Evolutionary conservation across 768 basidiomycete species (phyloP), one percentile per base, ranked within the genome.

Genomic region (Naganishia vishniacii): DNA sequence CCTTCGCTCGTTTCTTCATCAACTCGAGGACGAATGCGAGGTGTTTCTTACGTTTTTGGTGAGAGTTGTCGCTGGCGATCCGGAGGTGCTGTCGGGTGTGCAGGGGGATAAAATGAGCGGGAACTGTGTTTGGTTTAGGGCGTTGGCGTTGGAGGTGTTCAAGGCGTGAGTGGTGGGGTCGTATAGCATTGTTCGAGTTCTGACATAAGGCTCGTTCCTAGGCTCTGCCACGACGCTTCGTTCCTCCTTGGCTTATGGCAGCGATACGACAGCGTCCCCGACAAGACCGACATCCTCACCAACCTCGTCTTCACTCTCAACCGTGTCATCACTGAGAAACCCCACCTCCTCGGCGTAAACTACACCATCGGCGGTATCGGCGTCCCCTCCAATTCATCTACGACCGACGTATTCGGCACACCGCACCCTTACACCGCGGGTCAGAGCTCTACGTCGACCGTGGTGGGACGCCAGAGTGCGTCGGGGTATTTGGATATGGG

Each of bases 141-240:
- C 94, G 0, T 81, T 98, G 9, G 86, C 90, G 1, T 86, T 94
- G 85, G 93, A 98, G 74, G 87, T 92, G 47, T 85, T 94, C 80
- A 81, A 92, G 75, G 93, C 91, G 74, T 74, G 51, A 60, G 74
- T 67, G 5, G 3, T 16, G 0, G 18, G 5, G 4, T 3, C 20
- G 37, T 0, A 6, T 31, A 11, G 29, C 16, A 61, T 56, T 11
- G 9, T 4, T 6, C 8, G 7, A 9, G 29, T 7, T 4, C 44
- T 47, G 46, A 45, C 49, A 23, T 41, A 31, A 11, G 15, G 6
- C 18, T n/a, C n/a, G 15, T 62, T 42, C 51, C 7, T 64, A 72
- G 75, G 0, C 70, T 78, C 15, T 77, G 76, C 56, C 73, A 73
- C 6, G 75, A 77, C 58, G 29, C 67, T 0, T 25, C 56, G 16